Evolutionary conservation across 257 asterid species (phyloP).

Genomic region (Rauvolfia tetraphylla): DNA sequence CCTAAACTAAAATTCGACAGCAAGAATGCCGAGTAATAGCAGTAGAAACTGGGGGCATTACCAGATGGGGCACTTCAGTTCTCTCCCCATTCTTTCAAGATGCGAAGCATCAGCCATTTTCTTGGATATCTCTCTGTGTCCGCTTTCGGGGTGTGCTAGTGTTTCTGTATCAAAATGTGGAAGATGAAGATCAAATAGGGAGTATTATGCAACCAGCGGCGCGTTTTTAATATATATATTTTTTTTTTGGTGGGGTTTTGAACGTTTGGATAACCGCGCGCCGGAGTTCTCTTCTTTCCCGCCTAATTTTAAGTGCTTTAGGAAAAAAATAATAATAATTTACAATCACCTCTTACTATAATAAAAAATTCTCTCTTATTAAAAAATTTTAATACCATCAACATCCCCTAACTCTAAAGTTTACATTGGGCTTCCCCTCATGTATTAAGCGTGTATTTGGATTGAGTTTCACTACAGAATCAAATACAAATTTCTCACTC

Average conservation of each 20-base stretch:
- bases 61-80: slow-evolving; percentile 99
- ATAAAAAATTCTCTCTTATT: no score
- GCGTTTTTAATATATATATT: neutral
- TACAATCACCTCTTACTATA: no score
- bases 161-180: neutral
- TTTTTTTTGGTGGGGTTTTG: neutral
- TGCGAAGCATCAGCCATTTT: slow-evolving; percentile 70
- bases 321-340: no score
- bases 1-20: neutral
- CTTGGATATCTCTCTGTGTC: neutral
- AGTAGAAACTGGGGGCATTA: slow-evolving; percentile 19
- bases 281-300: neutral
- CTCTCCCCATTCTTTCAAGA: slow-evolving; percentile 92
- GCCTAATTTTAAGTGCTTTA: neutral
- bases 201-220: neutral
- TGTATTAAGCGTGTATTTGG: no score
- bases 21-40: neutral
- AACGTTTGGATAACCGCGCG: neutral
- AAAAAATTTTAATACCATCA: no score
- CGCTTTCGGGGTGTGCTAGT: neutral
- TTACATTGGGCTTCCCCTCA: no score
- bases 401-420: no score
- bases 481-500: no score
- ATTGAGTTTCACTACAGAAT: no score
- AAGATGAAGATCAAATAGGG: neutral